Base-by-base conservation (phyloP, 177 flowering plant genomes). In the Vitis hybrid region DNA sequence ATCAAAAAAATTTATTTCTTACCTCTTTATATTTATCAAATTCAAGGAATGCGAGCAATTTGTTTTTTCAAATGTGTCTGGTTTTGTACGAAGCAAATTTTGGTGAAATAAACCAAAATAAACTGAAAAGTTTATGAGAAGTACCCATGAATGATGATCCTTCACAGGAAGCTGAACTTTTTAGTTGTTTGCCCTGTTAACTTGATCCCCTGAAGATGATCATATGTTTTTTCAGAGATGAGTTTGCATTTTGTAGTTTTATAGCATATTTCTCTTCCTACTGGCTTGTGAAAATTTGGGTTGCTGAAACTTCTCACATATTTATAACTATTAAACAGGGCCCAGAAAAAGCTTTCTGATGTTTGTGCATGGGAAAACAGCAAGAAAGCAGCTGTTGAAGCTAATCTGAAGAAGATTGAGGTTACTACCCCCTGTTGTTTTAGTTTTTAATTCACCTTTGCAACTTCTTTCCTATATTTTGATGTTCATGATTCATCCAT, bases 311-410 rank as follows among this genome's bases (percentile, higher is more conserved):
- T 13, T 12, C 29, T 26, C 29, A 26, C 29, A 3, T 26, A 26
- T 26, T 26, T 26, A 26, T 7, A 65, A 67, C 65, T 45, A n/a
- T 61, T 74, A 66, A 68, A 72, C 89, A 94, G 98, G 84, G 92
- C 95, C 6, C 81, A 83, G 54, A 89, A 85, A 71, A 85, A 86
- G 77, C 76, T 83, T 22, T 78, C 95, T 19, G 66, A 68, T 12
- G 80, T 91, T 63, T 57, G 16, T 20, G 69, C 97, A n/a, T 91
- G 97, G 98, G 98, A 92, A 68, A 94, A 91, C 80, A 76, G 81
- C 81, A 84, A 83, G 80, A 94, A 87, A 71, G 97, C 97, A 55
- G 19, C 81, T 50, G 55, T 89, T 11, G 97, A 94, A 86, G 89
- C 90, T 19, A 34, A 86, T 20, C 82, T 94, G 76, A 89, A 69